Percentiles rank a stretch among this genome's conserved stretches.
Evolutionary conservation across 768 basidiomycete genomes (phyloP).

Genomic region (Arthromyces matolae): DNA sequence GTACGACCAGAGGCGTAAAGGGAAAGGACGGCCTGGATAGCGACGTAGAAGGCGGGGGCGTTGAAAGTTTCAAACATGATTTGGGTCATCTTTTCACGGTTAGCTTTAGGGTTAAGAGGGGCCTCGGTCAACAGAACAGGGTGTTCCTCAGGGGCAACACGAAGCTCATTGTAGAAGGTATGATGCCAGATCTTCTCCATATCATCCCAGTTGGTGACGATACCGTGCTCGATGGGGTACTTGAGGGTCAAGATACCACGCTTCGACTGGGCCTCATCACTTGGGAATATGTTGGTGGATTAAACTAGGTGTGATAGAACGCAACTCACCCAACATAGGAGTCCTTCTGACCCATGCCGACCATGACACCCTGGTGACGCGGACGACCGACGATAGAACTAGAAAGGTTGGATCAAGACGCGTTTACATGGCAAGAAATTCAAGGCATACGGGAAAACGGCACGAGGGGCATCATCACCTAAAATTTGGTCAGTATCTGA

Average conservation of each 20-base stretch:
- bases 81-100: slow-evolving; percentile 92
- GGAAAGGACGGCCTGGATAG: slow-evolving; percentile 88
- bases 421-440: neutral
- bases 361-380: slow-evolving; percentile 94
- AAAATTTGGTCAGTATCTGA: slow-evolving; percentile 22
- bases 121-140: slow-evolving; percentile 90
- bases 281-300: slow-evolving; percentile 27
- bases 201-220: slow-evolving; percentile 98
- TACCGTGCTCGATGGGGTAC: slow-evolving; percentile 92
- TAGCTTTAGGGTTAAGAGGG: slow-evolving; percentile 89
- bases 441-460: slow-evolving; percentile 86
- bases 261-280: slow-evolving; percentile 91
- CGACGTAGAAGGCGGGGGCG: slow-evolving; percentile 87
- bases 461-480: slow-evolving; percentile 88
- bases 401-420: slow-evolving; percentile 7
- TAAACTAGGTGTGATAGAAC: neutral
- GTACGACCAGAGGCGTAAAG: slow-evolving; percentile 94
- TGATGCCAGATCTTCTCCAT: slow-evolving; percentile 99
- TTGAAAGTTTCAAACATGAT: slow-evolving; percentile 98
- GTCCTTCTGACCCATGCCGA: slow-evolving; percentile 96
- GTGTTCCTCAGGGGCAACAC: slow-evolving; percentile 91
- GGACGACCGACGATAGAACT: slow-evolving; percentile 94
- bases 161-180: slow-evolving; percentile 94
- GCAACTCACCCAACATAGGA: slow-evolving; percentile 84
- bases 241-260: slow-evolving; percentile 92